Base-by-base conservation (phyloP, 2,329 filamentous ascomycete species). In the Colletotrichum navitas region DNA sequence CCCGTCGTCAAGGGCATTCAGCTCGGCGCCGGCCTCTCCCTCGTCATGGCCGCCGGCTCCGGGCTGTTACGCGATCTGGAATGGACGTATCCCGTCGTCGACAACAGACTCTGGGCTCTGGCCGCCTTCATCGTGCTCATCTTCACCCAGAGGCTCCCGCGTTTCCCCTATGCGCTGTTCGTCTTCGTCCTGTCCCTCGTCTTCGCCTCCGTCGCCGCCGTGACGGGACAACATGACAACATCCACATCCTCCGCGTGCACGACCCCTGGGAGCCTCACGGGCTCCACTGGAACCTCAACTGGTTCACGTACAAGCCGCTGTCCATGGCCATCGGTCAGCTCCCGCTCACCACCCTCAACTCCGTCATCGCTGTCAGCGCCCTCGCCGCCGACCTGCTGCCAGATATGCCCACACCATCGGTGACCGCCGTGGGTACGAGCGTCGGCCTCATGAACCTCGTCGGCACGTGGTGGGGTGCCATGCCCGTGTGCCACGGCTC, bases 401-500 rank as follows among this genome's bases (percentile, higher is more conserved):
- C 94, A 0, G 83, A 88, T 1, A 81, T 92, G 3, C 87, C 88
- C 0, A 75, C 91, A 0, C 94, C 94, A 0, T 90, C 89, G 0
- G 91, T 94, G 7, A 95, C 94, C 0, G 86, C 90, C 0, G 85
- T 98, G 39, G 95, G 95, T 1, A 80, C 95, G 71, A 97, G 94
- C 66, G 93, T 98, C 5, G 91, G 92, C 0, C 77, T 85, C 2
- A 97, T 97, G 89, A 98, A 98, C 79, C 83, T 98, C 4, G 80
- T 92, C 1, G 92, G 93, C 21, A 95, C 93, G 77, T 97, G 94
- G 93, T 97, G 97, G 77, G 95, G 95, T 59, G 93, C 92, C 6
- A 98, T 98, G 96, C 96, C 95, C 3, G 91, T 96, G 5, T 98
- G 96, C 78, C 96, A 98, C 79, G 95, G 95, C 6, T 94, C 94